phyloP scores from a whole-genome alignment of 2,329 filamentous ascomycete species.

The Fusarium guadeloupense region DNA sequence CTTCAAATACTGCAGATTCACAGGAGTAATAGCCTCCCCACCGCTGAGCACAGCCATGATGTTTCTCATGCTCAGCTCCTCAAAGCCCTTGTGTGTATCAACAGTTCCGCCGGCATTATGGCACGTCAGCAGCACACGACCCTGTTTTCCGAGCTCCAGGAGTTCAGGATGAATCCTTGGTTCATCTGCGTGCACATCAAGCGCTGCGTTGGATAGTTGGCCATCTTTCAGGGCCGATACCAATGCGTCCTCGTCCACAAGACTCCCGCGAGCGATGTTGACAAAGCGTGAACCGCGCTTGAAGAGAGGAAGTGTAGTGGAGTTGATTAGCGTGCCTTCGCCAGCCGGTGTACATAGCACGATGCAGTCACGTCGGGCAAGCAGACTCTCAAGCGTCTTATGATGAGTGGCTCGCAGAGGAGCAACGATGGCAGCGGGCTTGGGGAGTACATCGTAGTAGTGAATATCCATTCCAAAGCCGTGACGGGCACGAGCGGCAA shows the following conservation, averaged over 20 bases:
- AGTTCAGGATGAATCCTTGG: conserved; percentile 62
- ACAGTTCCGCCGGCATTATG: conserved; percentile 75
- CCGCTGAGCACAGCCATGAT: conserved; percentile 67
- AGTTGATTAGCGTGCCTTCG: conserved; percentile 58
- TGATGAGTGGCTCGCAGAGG: conserved; percentile 60
- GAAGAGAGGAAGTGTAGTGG: conserved; percentile 58
- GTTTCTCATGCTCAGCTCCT: conserved; percentile 73
- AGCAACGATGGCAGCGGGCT: conserved; percentile 54
- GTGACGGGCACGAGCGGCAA: conserved; percentile 62
- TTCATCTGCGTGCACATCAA: conserved; percentile 73
- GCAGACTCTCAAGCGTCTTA: conserved; percentile 59
- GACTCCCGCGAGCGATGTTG: conserved; percentile 71
- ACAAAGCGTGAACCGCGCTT: conserved; percentile 67
- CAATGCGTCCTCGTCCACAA: conserved; percentile 73
- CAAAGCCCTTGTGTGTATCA: conserved; percentile 72
- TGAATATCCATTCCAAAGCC: conserved; percentile 74
- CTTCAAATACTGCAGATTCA: conserved; percentile 66
- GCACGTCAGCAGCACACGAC: conserved; percentile 67
- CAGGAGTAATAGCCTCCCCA: conserved; percentile 64
- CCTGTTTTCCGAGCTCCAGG: conserved; percentile 48
- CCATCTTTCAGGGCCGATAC: conserved; percentile 65
- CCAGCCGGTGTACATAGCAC: conserved; percentile 68
- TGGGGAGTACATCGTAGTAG: conserved; percentile 68
- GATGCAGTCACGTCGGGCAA: conserved; percentile 65
- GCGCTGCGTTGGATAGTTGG: conserved; percentile 60